Evolutionary conservation across 208 protist species (phyloP), one percentile per base, ranked within the genome.

Genomic region (Phytomonas francai): DNA sequence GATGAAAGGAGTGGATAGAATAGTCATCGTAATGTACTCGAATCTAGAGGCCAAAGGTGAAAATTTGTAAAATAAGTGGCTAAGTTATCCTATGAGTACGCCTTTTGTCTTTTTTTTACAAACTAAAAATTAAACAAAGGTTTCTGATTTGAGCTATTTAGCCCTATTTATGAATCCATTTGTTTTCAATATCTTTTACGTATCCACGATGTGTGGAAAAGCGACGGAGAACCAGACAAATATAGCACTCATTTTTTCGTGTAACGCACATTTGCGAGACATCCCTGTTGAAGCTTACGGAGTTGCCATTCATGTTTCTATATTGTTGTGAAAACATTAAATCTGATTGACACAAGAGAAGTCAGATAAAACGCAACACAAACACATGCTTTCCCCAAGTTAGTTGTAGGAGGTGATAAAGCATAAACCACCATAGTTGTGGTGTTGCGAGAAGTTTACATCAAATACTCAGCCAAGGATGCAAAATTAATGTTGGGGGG

Each of bases 1-100:
- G 29, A 61, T 61, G 6, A 71, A 64, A 19, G 76, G 72, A 19
- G 66, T 59, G 22, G 36, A 30, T 12, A 74, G 65, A 14, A 77
- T 59, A 0, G 31, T 69, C 71, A 77, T 72, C 8, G 2, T 16
- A 29, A 61, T 9, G 28, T 67, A 28, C 28, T 68, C 14, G 51
- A 6, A 0, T 3, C n/a, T 19, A 49, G 58, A 68, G 68, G 29
- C 30, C 64, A 59, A 27, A 60, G 28, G n/a, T 0, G 54, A 33
- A 4, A 65, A 70, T n/a, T 45, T 66, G 22, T 67, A 63, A 72
- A 64, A 33, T 28, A 62, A 64, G 34, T 39, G 27, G 42, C 27
- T 19, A 4, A 39, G 0, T 31, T 39, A 19, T 36, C 49, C 36
- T 7, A 6, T 54, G 22, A 70, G 16, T 39, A 29, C 28, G 31